A percentile compares a stretch with the other conserved stretches of the same genome.
These are phyloP conservation scores for Neonectria punicea DNA, from an alignment of 2,329 filamentous ascomycete species.

Conservation along the genomic window DNA sequence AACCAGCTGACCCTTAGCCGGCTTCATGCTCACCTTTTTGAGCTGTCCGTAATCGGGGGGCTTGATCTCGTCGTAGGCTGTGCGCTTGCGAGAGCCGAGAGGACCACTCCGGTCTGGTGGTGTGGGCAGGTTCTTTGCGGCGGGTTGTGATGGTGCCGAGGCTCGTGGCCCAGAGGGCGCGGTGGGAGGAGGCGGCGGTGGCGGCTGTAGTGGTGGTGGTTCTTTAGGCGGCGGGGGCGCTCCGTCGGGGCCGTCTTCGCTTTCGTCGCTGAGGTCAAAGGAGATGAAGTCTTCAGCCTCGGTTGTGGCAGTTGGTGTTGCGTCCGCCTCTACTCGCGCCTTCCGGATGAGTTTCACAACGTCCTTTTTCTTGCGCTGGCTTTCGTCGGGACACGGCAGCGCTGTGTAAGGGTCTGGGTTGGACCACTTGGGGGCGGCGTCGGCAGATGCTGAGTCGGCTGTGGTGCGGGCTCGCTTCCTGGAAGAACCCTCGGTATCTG, in stretches of 20 bases:
- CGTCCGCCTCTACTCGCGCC: constrained; percentile 73
- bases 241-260: constrained; percentile 35
- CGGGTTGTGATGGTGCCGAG: constrained; percentile 33
- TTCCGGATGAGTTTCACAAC: constrained; percentile 93
- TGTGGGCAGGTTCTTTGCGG: constrained; percentile 2
- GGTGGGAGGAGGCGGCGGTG: constrained; percentile 34
- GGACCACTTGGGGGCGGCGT: constrained; percentile 81
- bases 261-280: constrained; percentile 73
- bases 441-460: constrained; percentile 48
- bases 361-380: constrained; percentile 79
- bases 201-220: constrained; percentile 22
- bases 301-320: constrained; percentile 61
- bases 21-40: constrained; percentile 62
- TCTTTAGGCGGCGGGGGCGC: constrained; percentile 29
- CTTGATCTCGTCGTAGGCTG: constrained; percentile 74
- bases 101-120: constrained; percentile 51
- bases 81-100: constrained; percentile 80
- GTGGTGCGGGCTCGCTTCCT: constrained; percentile 48
- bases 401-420: constrained; percentile 95
- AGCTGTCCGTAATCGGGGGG: constrained; percentile 62
- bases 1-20: constrained; percentile 61
- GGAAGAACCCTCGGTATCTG: constrained; percentile 52
- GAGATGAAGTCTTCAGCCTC: constrained; percentile 90
- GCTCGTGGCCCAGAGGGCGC: constrained; percentile 36
- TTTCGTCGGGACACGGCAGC: constrained; percentile 81